Percentiles rank a stretch among this genome's conserved stretches.
These are phyloP conservation scores for Globisporangium parvum DNA, from an alignment of 352 stramenopile species.

Conservation along the genomic window DNA sequence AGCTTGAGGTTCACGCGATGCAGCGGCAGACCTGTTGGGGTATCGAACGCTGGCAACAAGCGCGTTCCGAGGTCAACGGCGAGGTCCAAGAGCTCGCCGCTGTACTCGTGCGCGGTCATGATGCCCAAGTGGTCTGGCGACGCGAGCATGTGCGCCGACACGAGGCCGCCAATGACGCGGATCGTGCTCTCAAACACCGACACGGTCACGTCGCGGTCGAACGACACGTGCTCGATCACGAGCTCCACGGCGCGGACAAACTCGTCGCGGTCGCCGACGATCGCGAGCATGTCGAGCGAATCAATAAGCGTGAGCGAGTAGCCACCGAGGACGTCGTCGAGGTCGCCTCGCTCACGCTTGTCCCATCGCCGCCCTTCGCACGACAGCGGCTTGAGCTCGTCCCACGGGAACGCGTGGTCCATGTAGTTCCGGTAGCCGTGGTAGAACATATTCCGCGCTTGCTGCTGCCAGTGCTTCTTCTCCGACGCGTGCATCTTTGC, in stretches of 20 bases:
- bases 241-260: slow-evolving; percentile 69
- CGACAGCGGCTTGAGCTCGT: slow-evolving; percentile 83
- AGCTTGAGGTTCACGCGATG: slow-evolving; percentile 93
- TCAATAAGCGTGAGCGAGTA: slow-evolving; percentile 86
- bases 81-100: slow-evolving; percentile 91
- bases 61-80: slow-evolving; percentile 93
- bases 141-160: slow-evolving; percentile 88
- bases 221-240: slow-evolving; percentile 50
- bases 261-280: slow-evolving; percentile 76
- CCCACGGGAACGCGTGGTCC: slow-evolving; percentile 81
- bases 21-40: slow-evolving; percentile 92
- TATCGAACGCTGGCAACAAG: slow-evolving; percentile 96
- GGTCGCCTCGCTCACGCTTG: slow-evolving; percentile 64
- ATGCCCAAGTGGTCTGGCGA: slow-evolving; percentile 48
- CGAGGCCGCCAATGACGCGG: slow-evolving; percentile 85
- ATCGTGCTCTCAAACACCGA: slow-evolving; percentile 93
- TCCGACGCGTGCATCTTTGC: slow-evolving; percentile 69
- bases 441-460: slow-evolving; percentile 86
- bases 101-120: slow-evolving; percentile 75
- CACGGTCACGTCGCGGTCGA: slow-evolving; percentile 87
- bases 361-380: slow-evolving; percentile 78
- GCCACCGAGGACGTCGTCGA: slow-evolving; percentile 81
- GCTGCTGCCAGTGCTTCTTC: slow-evolving; percentile 53
- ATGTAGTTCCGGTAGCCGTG: slow-evolving; percentile 87
- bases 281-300: slow-evolving; percentile 84